Evolutionary conservation across 2,329 filamentous ascomycete species (phyloP), one percentile per base, ranked within the genome.

Genomic region (Harringtonia aguacate): DNA sequence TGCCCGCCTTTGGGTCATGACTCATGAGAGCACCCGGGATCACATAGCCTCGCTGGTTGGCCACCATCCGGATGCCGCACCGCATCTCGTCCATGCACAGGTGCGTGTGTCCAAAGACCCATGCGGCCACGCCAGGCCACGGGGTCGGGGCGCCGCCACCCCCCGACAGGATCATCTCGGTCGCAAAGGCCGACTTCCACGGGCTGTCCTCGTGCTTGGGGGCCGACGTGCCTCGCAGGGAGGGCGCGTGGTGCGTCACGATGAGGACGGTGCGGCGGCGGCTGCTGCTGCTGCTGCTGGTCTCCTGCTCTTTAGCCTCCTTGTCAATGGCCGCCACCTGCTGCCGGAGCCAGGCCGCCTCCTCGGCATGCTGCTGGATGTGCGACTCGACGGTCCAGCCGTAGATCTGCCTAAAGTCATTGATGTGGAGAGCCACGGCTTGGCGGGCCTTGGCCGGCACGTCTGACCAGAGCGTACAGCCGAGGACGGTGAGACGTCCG

Each of bases 381-480:
- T 79, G 74, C 12, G 58, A 57, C 21, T 66, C 60, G 0, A 72
- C 56, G 0, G 62, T 66, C 75, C 75, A 81, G 4, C 53, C 58
- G 13, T 55, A 33, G 17, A 79, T 79, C 24, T 64, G 62, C 27
- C 66, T 75, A 79, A 27, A 27, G 54, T 80, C 76, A 18, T 65
- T 67, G 13, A 78, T 60, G 45, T 61, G 68, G 24, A 55, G 56
- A 20, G 57, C 39, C 15, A 79, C 67, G 5, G 64, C 52, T 1
- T 57, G 55, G 13, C 52, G 58, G 10, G 61, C 58, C 8, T 64
- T 56, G 0, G 61, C 48, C 1, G 68, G 61, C 12, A 80, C 64
- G 0, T 57, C 50, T 2, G 73, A 76, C 69, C 75, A 78, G 0
- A 81, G 60, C 1, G 74, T 77, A 48, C 72, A 78, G 6, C 77